These are phyloP conservation scores for Aspergillus brasiliensis DNA, from an alignment of 2,329 filamentous ascomycete genomes.

Conservation along the genomic window DNA sequence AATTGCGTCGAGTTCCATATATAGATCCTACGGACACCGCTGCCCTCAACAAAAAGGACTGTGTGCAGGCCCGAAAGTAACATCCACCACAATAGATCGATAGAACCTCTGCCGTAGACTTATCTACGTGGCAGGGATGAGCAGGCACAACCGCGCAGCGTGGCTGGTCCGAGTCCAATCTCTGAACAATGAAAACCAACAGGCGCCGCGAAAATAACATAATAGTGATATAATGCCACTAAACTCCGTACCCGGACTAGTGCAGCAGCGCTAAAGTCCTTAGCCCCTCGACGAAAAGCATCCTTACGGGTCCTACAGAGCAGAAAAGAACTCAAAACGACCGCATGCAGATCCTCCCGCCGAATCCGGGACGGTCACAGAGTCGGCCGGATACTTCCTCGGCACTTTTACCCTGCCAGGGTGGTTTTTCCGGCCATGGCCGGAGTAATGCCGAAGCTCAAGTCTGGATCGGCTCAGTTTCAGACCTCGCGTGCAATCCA, in stretches of 20 bases:
- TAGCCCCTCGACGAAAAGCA: slow-evolving; percentile 8
- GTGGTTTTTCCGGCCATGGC: slow-evolving; percentile 27
- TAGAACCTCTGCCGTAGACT: not conserved
- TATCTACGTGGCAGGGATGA: slow-evolving; percentile 2
- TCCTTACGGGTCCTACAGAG: not conserved
- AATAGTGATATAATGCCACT: slow-evolving; percentile 1
- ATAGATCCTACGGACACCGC: not conserved
- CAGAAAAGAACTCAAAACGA: slow-evolving; percentile 8
- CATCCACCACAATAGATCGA: too few relatives aligned
- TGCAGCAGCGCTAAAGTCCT: not conserved
- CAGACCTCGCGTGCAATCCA: slow-evolving; percentile 4
- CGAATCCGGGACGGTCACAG: slow-evolving; percentile 19
- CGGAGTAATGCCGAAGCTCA: slow-evolving; percentile 26
- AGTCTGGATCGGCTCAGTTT: slow-evolving; percentile 16
- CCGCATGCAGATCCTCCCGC: slow-evolving; percentile 23
- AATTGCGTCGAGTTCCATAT: not conserved
- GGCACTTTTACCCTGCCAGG: slow-evolving; percentile 24
- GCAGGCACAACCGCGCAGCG: not conserved
- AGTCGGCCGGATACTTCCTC: slow-evolving; percentile 17
- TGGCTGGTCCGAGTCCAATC: not conserved
- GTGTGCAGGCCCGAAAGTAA: too few relatives aligned
- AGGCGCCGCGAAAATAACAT: not conserved
- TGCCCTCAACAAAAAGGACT: too few relatives aligned
- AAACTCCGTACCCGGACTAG: not conserved
- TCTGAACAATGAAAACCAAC: not conserved